phyloP scores from a whole-genome alignment of 1,139 yeast species.

The Nakaseomyces uthaithaninus region DNA sequence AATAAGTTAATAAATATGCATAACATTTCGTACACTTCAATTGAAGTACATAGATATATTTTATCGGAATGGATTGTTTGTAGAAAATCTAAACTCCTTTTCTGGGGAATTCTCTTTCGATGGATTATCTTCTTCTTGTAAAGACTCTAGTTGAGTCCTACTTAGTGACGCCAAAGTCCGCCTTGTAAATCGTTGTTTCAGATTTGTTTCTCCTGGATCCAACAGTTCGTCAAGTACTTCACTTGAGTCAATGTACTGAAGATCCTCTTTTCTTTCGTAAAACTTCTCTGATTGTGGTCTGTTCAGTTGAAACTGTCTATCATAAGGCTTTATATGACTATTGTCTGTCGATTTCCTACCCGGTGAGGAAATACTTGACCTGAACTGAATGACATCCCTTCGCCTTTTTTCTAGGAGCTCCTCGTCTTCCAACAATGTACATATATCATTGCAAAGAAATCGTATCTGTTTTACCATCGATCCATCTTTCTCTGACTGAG shows the following conservation, averaged over 20 bases:
- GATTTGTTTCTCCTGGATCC: neutral
- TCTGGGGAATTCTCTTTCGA: constrained; percentile 1
- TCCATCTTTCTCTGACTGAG: constrained; percentile 16
- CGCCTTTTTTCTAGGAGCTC: constrained; percentile 24
- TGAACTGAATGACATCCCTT: constrained; percentile 25
- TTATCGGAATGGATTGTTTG: constrained; percentile 1
- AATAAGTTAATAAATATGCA: constrained; percentile 33
- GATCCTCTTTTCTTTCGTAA: neutral
- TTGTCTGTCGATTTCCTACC: constrained; percentile 32
- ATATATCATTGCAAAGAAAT: constrained; percentile 16
- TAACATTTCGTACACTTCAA: constrained; percentile 43
- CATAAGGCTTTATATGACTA: constrained; percentile 21
- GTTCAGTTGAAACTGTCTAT: constrained; percentile 5
- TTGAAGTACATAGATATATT: neutral
- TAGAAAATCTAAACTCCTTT: neutral
- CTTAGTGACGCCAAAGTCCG: neutral
- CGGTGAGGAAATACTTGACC: constrained; percentile 31
- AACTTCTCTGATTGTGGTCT: constrained; percentile 3
- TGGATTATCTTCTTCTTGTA: constrained; percentile 1
- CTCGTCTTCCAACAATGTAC: constrained; percentile 20
- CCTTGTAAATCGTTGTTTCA: neutral
- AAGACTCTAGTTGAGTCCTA: constrained; percentile 1
- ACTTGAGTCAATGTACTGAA: neutral
- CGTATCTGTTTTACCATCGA: constrained; percentile 23
- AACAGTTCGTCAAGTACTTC: neutral